These are phyloP conservation scores for Lipomyces anomalus DNA, from an alignment of 805 yeast species.

Conservation along the genomic window DNA sequence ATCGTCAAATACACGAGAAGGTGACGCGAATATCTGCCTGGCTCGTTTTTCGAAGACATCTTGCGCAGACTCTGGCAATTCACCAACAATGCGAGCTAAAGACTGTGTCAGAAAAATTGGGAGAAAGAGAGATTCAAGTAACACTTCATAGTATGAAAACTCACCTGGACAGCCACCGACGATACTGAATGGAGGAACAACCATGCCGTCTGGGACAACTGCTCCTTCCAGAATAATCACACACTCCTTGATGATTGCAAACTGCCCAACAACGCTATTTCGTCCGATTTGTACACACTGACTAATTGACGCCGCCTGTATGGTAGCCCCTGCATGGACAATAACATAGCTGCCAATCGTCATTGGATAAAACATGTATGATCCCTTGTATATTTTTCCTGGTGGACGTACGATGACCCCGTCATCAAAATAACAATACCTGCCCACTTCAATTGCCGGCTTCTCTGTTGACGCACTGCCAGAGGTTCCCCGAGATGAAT, in stretches of 20 bases:
- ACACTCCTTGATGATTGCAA: slow-evolving; percentile 37
- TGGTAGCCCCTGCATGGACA: slow-evolving; percentile 30
- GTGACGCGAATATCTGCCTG: slow-evolving; percentile 26
- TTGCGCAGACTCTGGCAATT: slow-evolving; percentile 32
- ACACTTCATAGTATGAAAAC: too few species aligned
- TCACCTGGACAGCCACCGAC: slow-evolving; percentile 31
- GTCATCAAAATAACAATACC: slow-evolving; percentile 30
- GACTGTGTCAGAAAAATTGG: too few species aligned
- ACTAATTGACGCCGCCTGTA: slow-evolving; percentile 39
- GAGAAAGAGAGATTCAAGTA: too few species aligned
- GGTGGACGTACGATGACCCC: slow-evolving; percentile 33
- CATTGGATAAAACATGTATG: slow-evolving; percentile 31
- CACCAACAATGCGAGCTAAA: slow-evolving; percentile 23
- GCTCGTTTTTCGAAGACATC: slow-evolving; percentile 31
- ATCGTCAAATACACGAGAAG: too few species aligned
- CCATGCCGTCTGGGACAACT: slow-evolving; percentile 33
- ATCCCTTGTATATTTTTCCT: slow-evolving; percentile 17
- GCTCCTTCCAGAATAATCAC: slow-evolving; percentile 32
- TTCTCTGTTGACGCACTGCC: slow-evolving; percentile 6
- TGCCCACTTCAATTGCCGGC: slow-evolving; percentile 35
- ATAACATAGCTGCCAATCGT: slow-evolving; percentile 36
- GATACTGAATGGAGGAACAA: slow-evolving; percentile 33
- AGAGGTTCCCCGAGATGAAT: background rate
- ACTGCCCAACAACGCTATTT: slow-evolving; percentile 32
- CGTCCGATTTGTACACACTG: slow-evolving; percentile 35